Conservation (phyloP, 768 basidiomycete species). For the Termitomyces sp. region DNA sequence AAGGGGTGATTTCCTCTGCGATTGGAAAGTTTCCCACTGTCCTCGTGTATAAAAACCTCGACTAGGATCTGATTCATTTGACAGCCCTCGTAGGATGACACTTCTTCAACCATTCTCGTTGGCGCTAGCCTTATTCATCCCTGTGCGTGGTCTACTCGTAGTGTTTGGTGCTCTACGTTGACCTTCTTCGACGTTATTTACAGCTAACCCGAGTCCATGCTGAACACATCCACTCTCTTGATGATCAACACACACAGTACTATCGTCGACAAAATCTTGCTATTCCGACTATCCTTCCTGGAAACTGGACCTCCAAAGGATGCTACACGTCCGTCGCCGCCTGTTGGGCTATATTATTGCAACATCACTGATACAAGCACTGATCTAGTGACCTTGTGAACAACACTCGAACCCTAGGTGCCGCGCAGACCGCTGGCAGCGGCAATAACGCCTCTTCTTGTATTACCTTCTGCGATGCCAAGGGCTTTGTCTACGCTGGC, state of each 20-base stretch:
- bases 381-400: constrained; percentile 43
- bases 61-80: constrained; percentile 8
- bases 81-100: constrained; percentile 23
- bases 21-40: constrained; percentile 15
- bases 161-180: constrained; percentile 2
- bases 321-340: constrained; percentile 50
- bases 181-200: not conserved
- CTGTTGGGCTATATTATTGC: not conserved
- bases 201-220: constrained; percentile 20
- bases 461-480: constrained; percentile 40
- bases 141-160: constrained; percentile 25
- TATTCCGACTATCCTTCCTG: constrained; percentile 40
- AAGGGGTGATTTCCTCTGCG: constrained; percentile 12
- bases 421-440: constrained; percentile 35
- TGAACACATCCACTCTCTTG: constrained; percentile 20
- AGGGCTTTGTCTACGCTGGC: constrained; percentile 58
- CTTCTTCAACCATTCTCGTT: constrained; percentile 23
- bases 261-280: constrained; percentile 26
- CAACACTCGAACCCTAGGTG: constrained; percentile 52
- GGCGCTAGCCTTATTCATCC: constrained; percentile 29
- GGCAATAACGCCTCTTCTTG: constrained; percentile 59
- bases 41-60: constrained; percentile 21
- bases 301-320: constrained; percentile 50
- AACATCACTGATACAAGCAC: not conserved
- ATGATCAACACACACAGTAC: constrained; percentile 17